Conservation (phyloP, 257 asterid genomes). For the Solanum chiquidenum region DNA sequence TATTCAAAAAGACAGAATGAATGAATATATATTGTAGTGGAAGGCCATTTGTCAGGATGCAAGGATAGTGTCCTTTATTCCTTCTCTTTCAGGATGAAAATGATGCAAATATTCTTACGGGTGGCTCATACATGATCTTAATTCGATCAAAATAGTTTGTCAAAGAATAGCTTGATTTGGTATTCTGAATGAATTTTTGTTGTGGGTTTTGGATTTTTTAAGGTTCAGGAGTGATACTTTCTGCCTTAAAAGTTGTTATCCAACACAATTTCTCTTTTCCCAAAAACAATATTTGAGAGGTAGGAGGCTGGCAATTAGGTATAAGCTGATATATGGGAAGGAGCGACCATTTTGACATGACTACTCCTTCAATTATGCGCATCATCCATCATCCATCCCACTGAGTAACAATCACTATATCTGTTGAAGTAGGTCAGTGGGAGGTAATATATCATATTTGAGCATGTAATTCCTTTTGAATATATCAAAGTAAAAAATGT, state of each 20-base stretch:
- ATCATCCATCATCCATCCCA: background rate
- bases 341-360: background rate
- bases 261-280: background rate
- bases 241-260: background rate
- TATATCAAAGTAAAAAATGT: background rate
- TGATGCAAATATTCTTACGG: background rate
- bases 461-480: background rate
- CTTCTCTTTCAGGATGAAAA: background rate
- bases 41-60: background rate
- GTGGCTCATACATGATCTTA: background rate
- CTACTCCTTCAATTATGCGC: background rate
- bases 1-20: background rate
- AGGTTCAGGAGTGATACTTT: background rate
- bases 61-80: background rate
- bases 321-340: background rate
- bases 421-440: background rate
- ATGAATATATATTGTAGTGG: background rate
- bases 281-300: background rate
- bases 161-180: background rate
- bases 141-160: background rate
- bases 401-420: background rate
- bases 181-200: background rate
- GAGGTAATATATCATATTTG: background rate
- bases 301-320: background rate
- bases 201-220: background rate